Conservation (phyloP, 805 yeast species). For the Barnettozyma botsteinii region DNA sequence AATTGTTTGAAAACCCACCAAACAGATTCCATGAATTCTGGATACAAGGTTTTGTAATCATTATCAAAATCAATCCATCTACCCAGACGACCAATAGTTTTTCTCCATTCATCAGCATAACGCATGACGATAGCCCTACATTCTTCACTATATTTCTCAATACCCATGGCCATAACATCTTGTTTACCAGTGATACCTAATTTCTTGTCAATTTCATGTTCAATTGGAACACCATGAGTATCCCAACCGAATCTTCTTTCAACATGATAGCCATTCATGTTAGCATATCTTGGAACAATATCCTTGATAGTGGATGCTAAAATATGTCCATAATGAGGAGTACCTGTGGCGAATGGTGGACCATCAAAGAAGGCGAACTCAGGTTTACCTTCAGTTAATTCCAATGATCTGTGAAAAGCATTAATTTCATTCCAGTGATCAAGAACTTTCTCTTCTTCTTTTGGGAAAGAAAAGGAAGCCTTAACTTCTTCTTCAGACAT, state of each 20-base stretch:
- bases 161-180: constrained; percentile 91
- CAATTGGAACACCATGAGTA: constrained; percentile 98
- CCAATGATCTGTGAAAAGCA: constrained; percentile 86
- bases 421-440: constrained; percentile 83
- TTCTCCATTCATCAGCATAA: constrained; percentile 92
- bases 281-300: constrained; percentile 94
- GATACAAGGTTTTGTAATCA: constrained; percentile 95
- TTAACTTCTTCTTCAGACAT: constrained; percentile 31
- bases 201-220: constrained; percentile 97
- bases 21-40: constrained; percentile 93
- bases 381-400: constrained; percentile 79
- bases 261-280: constrained; percentile 94
- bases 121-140: constrained; percentile 98
- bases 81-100: constrained; percentile 88
- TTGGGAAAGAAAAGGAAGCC: constrained; percentile 65
- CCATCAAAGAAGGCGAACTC: constrained; percentile 95
- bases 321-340: constrained; percentile 98
- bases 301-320: constrained; percentile 96
- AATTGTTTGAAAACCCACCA: constrained; percentile 98
- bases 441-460: constrained; percentile 81
- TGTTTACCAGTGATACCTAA: constrained; percentile 88
- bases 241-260: constrained; percentile 99
- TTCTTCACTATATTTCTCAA: constrained; percentile 88
- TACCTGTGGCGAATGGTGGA: constrained; percentile 99
- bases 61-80: constrained; percentile 99